Conservation (phyloP, 129 eudicot species). For the Flaveria bidentis region DNA sequence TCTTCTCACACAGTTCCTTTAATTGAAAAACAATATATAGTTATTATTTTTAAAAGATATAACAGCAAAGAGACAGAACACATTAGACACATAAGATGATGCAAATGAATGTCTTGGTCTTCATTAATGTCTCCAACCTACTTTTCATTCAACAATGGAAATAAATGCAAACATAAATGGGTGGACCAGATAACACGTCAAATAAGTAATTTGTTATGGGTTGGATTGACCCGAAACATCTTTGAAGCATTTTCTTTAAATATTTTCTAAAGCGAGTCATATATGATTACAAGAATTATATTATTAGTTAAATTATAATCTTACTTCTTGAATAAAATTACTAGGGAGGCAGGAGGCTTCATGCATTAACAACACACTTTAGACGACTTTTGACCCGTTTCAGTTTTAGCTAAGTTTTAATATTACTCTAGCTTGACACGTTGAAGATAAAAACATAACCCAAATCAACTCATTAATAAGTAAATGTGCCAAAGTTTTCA, state of each 20-base stretch:
- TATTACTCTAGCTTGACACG: neutral
- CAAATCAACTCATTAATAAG: neutral
- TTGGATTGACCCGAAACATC: neutral
- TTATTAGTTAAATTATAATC: neutral
- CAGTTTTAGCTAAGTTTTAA: neutral
- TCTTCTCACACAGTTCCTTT: constrained; percentile 78
- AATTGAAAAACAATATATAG: no score
- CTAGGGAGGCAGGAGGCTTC: neutral
- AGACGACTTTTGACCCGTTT: neutral
- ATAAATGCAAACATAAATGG: neutral
- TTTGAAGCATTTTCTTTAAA: neutral
- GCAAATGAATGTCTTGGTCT: constrained; percentile 7
- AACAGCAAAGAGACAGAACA: no score
- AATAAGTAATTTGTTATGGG: neutral
- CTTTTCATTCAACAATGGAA: constrained; percentile 2
- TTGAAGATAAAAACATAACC: neutral
- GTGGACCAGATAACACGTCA: no score
- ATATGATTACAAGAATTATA: neutral
- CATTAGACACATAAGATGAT: no score
- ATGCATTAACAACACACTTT: neutral
- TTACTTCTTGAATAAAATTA: neutral
- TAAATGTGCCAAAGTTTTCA: neutral
- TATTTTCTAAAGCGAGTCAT: neutral
- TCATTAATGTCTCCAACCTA: constrained; percentile 5
- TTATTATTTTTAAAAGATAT: no score